Percentiles rank a stretch among this genome's conserved stretches.
Conservation (phyloP, 441 rosid species). For the Macaranga tanarius region DNA sequence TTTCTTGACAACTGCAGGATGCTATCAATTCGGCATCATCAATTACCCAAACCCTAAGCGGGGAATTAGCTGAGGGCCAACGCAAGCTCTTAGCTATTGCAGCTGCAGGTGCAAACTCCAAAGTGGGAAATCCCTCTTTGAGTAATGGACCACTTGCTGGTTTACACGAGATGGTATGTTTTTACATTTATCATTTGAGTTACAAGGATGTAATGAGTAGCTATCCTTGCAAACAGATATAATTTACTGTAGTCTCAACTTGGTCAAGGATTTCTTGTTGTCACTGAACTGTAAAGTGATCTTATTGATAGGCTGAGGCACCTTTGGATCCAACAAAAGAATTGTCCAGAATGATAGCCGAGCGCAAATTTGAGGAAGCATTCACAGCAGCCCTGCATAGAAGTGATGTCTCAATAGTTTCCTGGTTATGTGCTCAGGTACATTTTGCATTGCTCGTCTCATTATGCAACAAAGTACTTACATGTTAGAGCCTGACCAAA, state of each 20-base stretch:
- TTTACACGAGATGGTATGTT: slow-evolving; percentile 54
- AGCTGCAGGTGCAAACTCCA: slow-evolving; percentile 54
- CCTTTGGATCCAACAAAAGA: slow-evolving; percentile 69
- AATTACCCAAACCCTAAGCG: slow-evolving; percentile 54
- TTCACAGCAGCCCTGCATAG: slow-evolving; percentile 68
- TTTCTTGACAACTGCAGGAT: slow-evolving; percentile 45
- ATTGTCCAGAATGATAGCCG: slow-evolving; percentile 56
- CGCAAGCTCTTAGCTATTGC: slow-evolving; percentile 64
- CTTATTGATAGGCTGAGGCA: slow-evolving; percentile 43
- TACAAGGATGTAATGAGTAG: background rate
- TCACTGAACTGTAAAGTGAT: slow-evolving; percentile 10
- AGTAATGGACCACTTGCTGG: slow-evolving; percentile 61
- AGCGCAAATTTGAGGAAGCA: slow-evolving; percentile 68
- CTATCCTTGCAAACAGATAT: background rate
- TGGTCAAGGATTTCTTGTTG: background rate
- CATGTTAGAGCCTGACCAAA: too few species aligned
- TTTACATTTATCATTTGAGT: background rate
- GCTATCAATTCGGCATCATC: slow-evolving; percentile 66
- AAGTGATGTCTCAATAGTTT: slow-evolving; percentile 70
- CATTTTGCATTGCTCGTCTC: background rate
- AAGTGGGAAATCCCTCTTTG: slow-evolving; percentile 41
- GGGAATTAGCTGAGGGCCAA: slow-evolving; percentile 68
- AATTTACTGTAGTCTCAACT: background rate
- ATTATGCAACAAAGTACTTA: too few species aligned
- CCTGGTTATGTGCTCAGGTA: slow-evolving; percentile 86